phyloP scores from a whole-genome alignment of 2,329 filamentous ascomycete species.

The Aspergillus pseudoviridinutans region DNA sequence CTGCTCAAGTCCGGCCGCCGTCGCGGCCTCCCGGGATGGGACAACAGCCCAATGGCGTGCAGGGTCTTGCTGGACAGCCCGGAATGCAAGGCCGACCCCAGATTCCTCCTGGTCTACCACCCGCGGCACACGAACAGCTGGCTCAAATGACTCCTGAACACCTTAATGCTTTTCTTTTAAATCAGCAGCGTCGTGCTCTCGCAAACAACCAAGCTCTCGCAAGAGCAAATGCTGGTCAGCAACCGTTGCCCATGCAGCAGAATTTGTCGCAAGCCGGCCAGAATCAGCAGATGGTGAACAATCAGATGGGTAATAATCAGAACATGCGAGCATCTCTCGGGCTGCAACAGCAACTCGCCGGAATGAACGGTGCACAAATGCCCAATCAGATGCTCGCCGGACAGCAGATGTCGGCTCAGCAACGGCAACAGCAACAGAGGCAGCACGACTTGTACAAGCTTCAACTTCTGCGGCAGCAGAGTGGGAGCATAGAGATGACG shows the following conservation, averaged over 20 bases:
- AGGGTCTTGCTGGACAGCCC: constrained; percentile 24
- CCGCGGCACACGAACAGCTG: constrained; percentile 32
- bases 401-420: constrained; percentile 30
- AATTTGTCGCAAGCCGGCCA: constrained; percentile 31
- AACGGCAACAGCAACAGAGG: constrained; percentile 23
- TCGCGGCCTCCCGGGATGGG: constrained; percentile 32
- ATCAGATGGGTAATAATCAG: constrained; percentile 30
- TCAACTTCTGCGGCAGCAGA: constrained; percentile 31
- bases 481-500: constrained; percentile 34
- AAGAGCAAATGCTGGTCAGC: constrained; percentile 28
- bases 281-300: constrained; percentile 26
- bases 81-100: constrained; percentile 30
- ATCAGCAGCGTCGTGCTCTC: constrained; percentile 30
- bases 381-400: constrained; percentile 30
- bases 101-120: constrained; percentile 34
- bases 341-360: constrained; percentile 31
- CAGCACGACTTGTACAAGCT: constrained; percentile 25
- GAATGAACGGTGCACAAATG: constrained; percentile 25
- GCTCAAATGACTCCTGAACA: constrained; percentile 35
- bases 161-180: constrained; percentile 28
- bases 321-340: constrained; percentile 33
- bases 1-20: constrained; percentile 31
- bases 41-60: constrained; percentile 26
- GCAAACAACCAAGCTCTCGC: constrained; percentile 29
- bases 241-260: constrained; percentile 27